phyloP scores from a whole-genome alignment of 1,284 basidiomycete species.

The Pterula multifida region DNA sequence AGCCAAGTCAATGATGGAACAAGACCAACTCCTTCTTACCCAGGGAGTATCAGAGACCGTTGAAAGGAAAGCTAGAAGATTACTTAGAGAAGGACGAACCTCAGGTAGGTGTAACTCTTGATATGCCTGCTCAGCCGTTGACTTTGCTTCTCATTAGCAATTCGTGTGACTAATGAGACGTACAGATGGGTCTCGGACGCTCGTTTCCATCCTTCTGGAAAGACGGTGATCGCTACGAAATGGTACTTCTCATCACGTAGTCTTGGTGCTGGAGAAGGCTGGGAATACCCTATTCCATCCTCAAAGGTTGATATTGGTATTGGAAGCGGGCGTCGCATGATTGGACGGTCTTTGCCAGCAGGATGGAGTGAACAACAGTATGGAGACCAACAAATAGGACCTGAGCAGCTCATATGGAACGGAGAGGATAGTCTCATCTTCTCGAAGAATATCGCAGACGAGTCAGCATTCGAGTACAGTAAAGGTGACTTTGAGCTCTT shows the following conservation, averaged over 20 bases:
- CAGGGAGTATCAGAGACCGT: slow-evolving; percentile 36
- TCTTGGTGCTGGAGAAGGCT: slow-evolving; percentile 58
- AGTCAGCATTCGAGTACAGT: slow-evolving; percentile 38
- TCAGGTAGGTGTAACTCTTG: slow-evolving; percentile 26
- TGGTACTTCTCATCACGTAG: slow-evolving; percentile 54
- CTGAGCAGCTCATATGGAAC: slow-evolving; percentile 56
- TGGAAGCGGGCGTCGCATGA: slow-evolving; percentile 40
- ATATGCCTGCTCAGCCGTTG: background rate
- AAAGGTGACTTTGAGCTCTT: slow-evolving; percentile 34
- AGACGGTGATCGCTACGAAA: slow-evolving; percentile 55
- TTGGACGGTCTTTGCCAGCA: slow-evolving; percentile 41
- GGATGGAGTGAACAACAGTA: slow-evolving; percentile 51
- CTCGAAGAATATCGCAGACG: slow-evolving; percentile 48
- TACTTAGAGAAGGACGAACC: slow-evolving; percentile 45
- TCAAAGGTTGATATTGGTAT: slow-evolving; percentile 11
- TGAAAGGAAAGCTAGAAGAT: slow-evolving; percentile 32
- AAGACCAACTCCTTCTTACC: slow-evolving; percentile 37
- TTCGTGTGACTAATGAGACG: slow-evolving; percentile 61
- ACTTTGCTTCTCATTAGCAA: slow-evolving; percentile 24
- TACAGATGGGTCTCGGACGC: slow-evolving; percentile 57
- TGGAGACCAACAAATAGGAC: slow-evolving; percentile 56
- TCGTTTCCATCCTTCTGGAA: slow-evolving; percentile 54
- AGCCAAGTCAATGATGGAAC: slow-evolving; percentile 20
- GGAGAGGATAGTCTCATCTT: slow-evolving; percentile 48
- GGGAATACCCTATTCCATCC: slow-evolving; percentile 33